A percentile compares a stretch with the other conserved stretches of the same genome.
These are phyloP conservation scores for Hanseniaspora clermontiae DNA, from an alignment of 805 yeast species.

Conservation along the genomic window DNA sequence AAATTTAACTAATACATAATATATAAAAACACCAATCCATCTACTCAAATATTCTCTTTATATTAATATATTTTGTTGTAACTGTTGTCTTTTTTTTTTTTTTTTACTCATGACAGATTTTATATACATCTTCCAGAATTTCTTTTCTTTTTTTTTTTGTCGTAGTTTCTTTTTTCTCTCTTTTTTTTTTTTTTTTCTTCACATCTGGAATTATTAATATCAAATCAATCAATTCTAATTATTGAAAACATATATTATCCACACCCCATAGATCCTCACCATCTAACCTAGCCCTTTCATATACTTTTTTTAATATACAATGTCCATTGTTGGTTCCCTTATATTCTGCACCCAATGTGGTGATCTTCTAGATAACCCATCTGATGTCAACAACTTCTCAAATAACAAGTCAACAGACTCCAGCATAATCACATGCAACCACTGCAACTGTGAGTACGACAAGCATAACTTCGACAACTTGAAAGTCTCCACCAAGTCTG, in stretches of 20 bases:
- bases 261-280: too few relatives aligned
- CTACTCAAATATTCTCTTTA: too few relatives aligned
- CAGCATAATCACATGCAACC: conserved; percentile 20
- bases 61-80: too few relatives aligned
- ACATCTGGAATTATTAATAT: too few relatives aligned
- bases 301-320: conserved; percentile 21
- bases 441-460: conserved; percentile 33
- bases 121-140: neutral
- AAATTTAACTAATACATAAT: too few relatives aligned
- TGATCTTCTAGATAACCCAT: conserved; percentile 57
- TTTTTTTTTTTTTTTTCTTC: neutral
- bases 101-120: too few relatives aligned
- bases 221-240: too few relatives aligned
- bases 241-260: too few relatives aligned
- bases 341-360: conserved; percentile 93
- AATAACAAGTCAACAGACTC: conserved; percentile 32
- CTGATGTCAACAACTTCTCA: conserved; percentile 8
- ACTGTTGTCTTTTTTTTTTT: too few relatives aligned
- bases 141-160: neutral
- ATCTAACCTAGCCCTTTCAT: neutral
- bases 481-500: conserved; percentile 75
- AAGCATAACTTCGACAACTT: conserved; percentile 50
- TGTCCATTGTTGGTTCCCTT: conserved; percentile 93
- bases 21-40: too few relatives aligned
- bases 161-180: neutral